These are phyloP conservation scores for Staphylotrichum tortipilum DNA, from an alignment of 495 filamentous ascomycete species.

Conservation along the genomic window DNA sequence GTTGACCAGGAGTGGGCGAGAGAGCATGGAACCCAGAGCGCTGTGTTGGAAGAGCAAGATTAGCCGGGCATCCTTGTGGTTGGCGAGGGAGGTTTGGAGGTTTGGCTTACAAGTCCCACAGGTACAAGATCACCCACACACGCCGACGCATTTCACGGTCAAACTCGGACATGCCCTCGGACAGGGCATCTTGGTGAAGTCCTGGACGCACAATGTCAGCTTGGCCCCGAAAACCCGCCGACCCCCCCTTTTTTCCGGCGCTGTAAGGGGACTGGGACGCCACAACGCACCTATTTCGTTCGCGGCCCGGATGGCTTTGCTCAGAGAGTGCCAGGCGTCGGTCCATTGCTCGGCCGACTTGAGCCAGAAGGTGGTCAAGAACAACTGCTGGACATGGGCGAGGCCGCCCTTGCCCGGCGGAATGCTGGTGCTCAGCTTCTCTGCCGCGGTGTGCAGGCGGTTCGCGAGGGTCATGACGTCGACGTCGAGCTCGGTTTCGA, in stretches of 20 bases:
- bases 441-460: constrained; percentile 36
- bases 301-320: constrained; percentile 39
- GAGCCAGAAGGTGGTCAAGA: constrained; percentile 43
- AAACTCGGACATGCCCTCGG: constrained; percentile 34
- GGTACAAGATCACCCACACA: constrained; percentile 35
- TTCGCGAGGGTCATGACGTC: constrained; percentile 31
- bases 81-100: not conserved
- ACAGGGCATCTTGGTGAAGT: constrained; percentile 35
- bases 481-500: constrained; percentile 40
- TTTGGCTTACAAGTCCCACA: constrained; percentile 34
- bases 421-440: constrained; percentile 38
- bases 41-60: constrained; percentile 17
- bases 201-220: constrained; percentile 28
- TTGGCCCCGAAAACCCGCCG: not conserved
- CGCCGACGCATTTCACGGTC: constrained; percentile 37
- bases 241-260: too few relatives aligned
- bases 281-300: constrained; percentile 40
- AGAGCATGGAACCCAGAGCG: constrained; percentile 32
- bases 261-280: not conserved
- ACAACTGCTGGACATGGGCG: constrained; percentile 43
- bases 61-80: not conserved
- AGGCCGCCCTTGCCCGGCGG: constrained; percentile 39
- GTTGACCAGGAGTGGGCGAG: constrained; percentile 31
- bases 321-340: constrained; percentile 44
- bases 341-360: constrained; percentile 46